A percentile compares a stretch with the other conserved stretches of the same genome.
Conservation (phyloP, 768 basidiomycete genomes). For the Flagelloscypha sp. region DNA sequence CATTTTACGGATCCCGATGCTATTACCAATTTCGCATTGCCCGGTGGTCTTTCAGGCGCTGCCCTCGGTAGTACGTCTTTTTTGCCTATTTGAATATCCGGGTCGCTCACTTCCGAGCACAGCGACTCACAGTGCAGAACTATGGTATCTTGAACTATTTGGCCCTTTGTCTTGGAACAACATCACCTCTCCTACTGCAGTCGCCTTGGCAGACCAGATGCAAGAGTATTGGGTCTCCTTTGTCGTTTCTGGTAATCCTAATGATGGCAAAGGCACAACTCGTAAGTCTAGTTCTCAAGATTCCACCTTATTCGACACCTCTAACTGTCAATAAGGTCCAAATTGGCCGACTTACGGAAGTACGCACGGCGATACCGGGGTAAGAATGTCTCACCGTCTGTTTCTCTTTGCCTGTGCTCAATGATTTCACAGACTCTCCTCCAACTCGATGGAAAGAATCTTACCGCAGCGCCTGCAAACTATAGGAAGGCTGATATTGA, state of each 20-base stretch:
- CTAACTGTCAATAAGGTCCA: constrained; percentile 19
- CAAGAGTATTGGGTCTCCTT: constrained; percentile 38
- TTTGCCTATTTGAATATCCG: no score
- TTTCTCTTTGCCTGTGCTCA: no score
- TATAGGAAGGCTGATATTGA: constrained; percentile 28
- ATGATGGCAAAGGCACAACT: constrained; percentile 24
- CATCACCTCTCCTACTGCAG: no score
- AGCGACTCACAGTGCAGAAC: no score
- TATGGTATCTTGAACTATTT: no score
- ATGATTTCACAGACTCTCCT: constrained; percentile 19
- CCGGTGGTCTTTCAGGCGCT: no score
- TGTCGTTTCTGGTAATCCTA: constrained; percentile 28
- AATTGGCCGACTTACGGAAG: constrained; percentile 25
- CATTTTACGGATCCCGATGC: constrained; percentile 14
- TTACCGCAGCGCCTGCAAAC: constrained; percentile 26
- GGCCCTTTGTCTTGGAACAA: no score
- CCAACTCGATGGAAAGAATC: constrained; percentile 28
- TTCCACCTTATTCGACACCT: no score
- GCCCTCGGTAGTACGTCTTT: no score
- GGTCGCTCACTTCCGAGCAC: no score
- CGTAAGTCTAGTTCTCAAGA: no score
- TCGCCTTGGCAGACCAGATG: constrained; percentile 24
- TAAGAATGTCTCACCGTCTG: constrained; percentile 19
- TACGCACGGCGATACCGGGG: no score
- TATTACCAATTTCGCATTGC: constrained; percentile 2